phyloP scores from a whole-genome alignment of 1,284 basidiomycete species.

The Pyrrhoderma lamaoense region DNA sequence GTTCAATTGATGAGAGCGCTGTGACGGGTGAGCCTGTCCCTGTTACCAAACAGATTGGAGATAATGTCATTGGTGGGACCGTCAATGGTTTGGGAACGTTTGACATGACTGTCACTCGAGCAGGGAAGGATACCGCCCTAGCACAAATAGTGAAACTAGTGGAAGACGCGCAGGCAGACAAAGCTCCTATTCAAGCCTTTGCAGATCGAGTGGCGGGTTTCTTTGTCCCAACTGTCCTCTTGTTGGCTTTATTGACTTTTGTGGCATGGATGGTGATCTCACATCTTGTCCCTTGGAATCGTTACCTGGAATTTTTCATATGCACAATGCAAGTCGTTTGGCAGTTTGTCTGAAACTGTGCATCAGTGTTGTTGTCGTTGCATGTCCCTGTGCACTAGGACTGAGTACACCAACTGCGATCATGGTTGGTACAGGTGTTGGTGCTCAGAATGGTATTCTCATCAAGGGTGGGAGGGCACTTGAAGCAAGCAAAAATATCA shows the following conservation, averaged over 20 bases:
- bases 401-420: constrained; percentile 97
- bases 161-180: constrained; percentile 95
- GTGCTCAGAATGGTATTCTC: constrained; percentile 93
- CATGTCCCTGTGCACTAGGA: constrained; percentile 96
- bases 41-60: constrained; percentile 76
- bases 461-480: constrained; percentile 96
- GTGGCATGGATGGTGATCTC: constrained; percentile 79
- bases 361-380: constrained; percentile 97
- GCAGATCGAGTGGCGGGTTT: constrained; percentile 92
- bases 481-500: constrained; percentile 82
- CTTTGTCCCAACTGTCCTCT: constrained; percentile 91
- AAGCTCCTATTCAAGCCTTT: constrained; percentile 97
- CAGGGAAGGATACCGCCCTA: constrained; percentile 93
- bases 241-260: constrained; percentile 79
- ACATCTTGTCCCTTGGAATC: constrained; percentile 48
- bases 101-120: constrained; percentile 91
- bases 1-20: constrained; percentile 92
- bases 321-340: constrained; percentile 77
- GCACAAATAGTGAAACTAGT: constrained; percentile 96
- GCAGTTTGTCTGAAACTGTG: constrained; percentile 95
- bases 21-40: constrained; percentile 97
- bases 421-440: constrained; percentile 98
- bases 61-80: constrained; percentile 90
- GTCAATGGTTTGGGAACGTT: constrained; percentile 95
- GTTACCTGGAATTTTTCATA: constrained; percentile 81